Conservation (phyloP, 441 rosid genomes). For the Aleurites moluccanus region DNA sequence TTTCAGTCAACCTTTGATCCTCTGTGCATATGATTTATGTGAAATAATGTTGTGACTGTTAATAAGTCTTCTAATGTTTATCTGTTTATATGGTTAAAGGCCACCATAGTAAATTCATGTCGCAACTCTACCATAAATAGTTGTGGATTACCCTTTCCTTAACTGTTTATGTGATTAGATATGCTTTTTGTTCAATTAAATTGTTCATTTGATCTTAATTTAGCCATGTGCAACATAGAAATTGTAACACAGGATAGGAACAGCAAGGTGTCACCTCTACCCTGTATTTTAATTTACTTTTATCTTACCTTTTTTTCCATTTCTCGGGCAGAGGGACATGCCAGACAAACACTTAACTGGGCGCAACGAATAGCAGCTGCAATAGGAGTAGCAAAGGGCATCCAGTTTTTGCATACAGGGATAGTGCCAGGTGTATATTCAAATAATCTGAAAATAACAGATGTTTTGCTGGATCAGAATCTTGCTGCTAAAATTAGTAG, state of each 20-base stretch:
- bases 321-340: slow-evolving; percentile 40
- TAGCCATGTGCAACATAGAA: not conserved
- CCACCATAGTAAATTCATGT: no score
- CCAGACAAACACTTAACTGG: slow-evolving; percentile 59
- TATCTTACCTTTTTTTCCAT: not conserved
- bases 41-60: not conserved
- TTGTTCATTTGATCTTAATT: not conserved
- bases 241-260: not conserved
- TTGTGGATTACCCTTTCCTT: not conserved
- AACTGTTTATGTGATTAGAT: not conserved
- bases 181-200: not conserved
- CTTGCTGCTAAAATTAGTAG: slow-evolving; percentile 80
- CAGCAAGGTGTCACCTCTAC: not conserved
- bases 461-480: slow-evolving; percentile 80
- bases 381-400: slow-evolving; percentile 82
- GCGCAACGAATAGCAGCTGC: slow-evolving; percentile 77
- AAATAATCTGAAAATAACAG: slow-evolving; percentile 76
- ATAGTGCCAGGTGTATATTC: slow-evolving; percentile 81
- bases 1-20: not conserved
- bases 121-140: no score
- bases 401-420: slow-evolving; percentile 92
- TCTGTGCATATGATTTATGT: not conserved
- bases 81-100: no score
- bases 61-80: no score
- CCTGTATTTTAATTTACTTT: no score